Evolutionary conservation across 106 monocot species (phyloP).

Genomic region (Phalaenopsis aphrodite): DNA sequence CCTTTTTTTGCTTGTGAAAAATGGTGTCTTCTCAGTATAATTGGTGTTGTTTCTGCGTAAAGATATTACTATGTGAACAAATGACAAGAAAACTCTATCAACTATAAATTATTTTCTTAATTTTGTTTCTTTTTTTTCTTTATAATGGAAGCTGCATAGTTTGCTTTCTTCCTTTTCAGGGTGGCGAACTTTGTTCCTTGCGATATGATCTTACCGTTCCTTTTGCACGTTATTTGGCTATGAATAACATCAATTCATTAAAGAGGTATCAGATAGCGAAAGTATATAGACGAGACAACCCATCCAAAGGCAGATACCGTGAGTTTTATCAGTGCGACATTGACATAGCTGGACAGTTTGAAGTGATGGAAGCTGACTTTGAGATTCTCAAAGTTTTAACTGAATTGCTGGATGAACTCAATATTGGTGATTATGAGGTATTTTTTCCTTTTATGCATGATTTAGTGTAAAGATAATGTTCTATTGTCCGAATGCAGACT

Average conservation of each 20-base stretch:
- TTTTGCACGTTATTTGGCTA: constrained; percentile 80
- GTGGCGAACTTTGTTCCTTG: constrained; percentile 93
- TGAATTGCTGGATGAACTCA: constrained; percentile 66
- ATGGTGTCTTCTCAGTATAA: neutral
- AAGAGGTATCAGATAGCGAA: constrained; percentile 97
- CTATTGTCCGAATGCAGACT: no score
- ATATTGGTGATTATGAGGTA: constrained; percentile 93
- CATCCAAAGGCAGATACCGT: constrained; percentile 91
- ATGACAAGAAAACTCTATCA: no score
- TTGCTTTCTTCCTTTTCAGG: constrained; percentile 35
- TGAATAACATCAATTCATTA: constrained; percentile 73
- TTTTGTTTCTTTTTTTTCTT: neutral
- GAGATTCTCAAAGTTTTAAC: constrained; percentile 85
- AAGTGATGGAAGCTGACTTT: constrained; percentile 88
- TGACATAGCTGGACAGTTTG: constrained; percentile 92
- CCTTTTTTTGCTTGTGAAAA: neutral
- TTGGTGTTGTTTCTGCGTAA: neutral
- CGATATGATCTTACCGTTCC: constrained; percentile 95
- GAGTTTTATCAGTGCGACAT: constrained; percentile 99
- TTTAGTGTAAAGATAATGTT: neutral
- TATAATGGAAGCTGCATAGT: neutral
- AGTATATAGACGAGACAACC: constrained; percentile 96
- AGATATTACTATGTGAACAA: neutral
- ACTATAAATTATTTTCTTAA: neutral
- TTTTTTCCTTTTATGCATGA: neutral